Conservation (phyloP, 495 filamentous ascomycete species). For the Penicillium longicatenatum region DNA sequence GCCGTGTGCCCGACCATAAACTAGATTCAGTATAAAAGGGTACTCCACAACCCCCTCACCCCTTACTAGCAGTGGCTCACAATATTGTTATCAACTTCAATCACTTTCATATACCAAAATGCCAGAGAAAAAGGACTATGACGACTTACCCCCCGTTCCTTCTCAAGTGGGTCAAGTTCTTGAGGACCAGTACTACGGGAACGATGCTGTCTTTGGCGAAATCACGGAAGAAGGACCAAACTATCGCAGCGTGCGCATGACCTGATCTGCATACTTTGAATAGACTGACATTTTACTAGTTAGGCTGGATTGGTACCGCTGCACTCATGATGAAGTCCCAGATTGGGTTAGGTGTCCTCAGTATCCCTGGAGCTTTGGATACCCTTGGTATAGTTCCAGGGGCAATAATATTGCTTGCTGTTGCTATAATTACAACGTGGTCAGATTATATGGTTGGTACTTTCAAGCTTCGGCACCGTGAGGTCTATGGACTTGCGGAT, state of each 20-base stretch:
- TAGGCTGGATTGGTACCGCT: conserved; percentile 36
- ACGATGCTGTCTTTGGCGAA: conserved; percentile 24
- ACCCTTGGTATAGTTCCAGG: conserved; percentile 59
- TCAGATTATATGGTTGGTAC: conserved; percentile 71
- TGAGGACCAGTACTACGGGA: conserved; percentile 3
- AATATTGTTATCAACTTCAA: background rate
- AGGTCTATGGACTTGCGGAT: conserved; percentile 65
- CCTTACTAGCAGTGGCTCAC: background rate
- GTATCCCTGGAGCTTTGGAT: conserved; percentile 60
- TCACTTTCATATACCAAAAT: background rate
- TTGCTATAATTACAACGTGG: conserved; percentile 69
- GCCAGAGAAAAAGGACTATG: conserved; percentile 14
- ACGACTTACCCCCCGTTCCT: conserved; percentile 3
- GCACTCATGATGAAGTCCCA: conserved; percentile 44
- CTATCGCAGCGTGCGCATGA: conserved; percentile 16
- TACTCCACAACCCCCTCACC: no score
- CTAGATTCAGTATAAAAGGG: no score
- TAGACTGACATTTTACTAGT: conserved; percentile 19
- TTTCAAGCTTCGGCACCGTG: conserved; percentile 66
- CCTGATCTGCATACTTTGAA: background rate
- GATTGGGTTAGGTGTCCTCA: conserved; percentile 63
- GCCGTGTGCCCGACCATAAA: background rate
- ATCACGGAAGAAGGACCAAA: conserved; percentile 19
- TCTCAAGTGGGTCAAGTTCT: conserved; percentile 11
- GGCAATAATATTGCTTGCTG: conserved; percentile 49